These are phyloP conservation scores for Parasarocladium wereldwijsianum DNA, from an alignment of 2,329 filamentous ascomycete genomes.

Conservation along the genomic window DNA sequence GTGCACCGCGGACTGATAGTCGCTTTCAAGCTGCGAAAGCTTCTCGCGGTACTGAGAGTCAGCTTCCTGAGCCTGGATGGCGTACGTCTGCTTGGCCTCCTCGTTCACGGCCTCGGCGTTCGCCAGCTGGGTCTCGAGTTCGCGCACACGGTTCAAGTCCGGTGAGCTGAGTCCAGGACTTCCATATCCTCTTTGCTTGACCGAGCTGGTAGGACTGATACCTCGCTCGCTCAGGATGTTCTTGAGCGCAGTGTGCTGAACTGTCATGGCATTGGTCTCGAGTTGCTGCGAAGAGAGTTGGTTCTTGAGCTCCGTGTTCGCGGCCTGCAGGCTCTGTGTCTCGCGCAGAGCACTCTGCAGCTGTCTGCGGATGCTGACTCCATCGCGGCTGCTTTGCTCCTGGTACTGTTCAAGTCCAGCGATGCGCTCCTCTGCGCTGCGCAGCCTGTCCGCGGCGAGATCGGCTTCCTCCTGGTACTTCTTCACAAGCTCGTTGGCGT, in stretches of 20 bases:
- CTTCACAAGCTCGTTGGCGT: conserved; percentile 66
- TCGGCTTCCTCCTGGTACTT: conserved; percentile 87
- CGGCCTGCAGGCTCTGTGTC: conserved; percentile 63
- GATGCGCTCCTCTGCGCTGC: conserved; percentile 82
- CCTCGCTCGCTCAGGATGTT: conserved; percentile 83
- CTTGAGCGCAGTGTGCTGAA: conserved; percentile 88
- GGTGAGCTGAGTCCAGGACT: conserved; percentile 61
- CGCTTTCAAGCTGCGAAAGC: conserved; percentile 82
- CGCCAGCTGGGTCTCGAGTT: conserved; percentile 79
- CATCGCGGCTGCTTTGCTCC: conserved; percentile 90
- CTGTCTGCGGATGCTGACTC: conserved; percentile 76
- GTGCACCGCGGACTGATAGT: conserved; percentile 94
- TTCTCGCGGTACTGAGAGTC: conserved; percentile 86
- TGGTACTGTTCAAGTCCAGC: conserved; percentile 94
- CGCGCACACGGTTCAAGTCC: conserved; percentile 59
- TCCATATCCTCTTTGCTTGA: conserved; percentile 57
- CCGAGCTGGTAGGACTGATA: conserved; percentile 59
- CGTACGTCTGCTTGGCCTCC: conserved; percentile 65
- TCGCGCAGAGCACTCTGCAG: conserved; percentile 76
- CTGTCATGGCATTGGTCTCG: conserved; percentile 82
- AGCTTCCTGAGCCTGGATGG: conserved; percentile 71
- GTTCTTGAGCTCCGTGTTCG: conserved; percentile 69
- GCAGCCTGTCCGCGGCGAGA: conserved; percentile 70
- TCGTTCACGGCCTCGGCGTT: conserved; percentile 67
- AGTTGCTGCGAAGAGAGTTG: conserved; percentile 76